phyloP scores from a whole-genome alignment of 768 basidiomycete genomes.

The Glaciozyma antarctica region DNA sequence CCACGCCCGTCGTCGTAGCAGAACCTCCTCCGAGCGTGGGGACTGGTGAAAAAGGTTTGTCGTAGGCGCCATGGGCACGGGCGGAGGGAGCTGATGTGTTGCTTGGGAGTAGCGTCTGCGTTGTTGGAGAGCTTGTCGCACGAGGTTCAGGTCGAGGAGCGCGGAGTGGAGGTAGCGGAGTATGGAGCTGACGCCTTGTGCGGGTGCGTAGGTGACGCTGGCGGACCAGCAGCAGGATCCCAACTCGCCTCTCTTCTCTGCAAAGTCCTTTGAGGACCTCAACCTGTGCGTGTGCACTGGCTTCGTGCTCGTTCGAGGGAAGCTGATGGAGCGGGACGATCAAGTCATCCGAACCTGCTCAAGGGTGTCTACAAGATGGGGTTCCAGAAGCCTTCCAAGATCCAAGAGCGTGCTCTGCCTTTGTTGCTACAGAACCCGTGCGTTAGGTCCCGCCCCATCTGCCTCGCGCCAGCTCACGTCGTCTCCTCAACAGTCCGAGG shows the following conservation, averaged over 20 bases:
- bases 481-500: slow-evolving; percentile 55
- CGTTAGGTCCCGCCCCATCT: slow-evolving; percentile 35
- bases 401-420: slow-evolving; percentile 92
- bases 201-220: slow-evolving; percentile 65
- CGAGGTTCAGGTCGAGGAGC: slow-evolving; percentile 24
- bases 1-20: background rate
- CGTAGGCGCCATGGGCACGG: too few relatives aligned
- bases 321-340: too few relatives aligned
- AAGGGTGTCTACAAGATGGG: slow-evolving; percentile 92
- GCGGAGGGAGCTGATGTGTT: background rate
- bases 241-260: slow-evolving; percentile 88
- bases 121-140: slow-evolving; percentile 28
- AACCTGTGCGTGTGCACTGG: slow-evolving; percentile 60
- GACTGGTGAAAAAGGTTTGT: background rate
- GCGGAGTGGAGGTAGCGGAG: too few relatives aligned
- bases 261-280: slow-evolving; percentile 88
- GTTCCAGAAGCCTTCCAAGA: slow-evolving; percentile 96
- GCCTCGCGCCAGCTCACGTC: background rate
- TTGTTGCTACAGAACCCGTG: slow-evolving; percentile 83
- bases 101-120: slow-evolving; percentile 10
- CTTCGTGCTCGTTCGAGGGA: background rate
- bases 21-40: background rate
- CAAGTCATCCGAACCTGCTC: slow-evolving; percentile 71
- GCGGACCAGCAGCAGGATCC: slow-evolving; percentile 93
- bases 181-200: background rate